Percentiles rank a stretch among this genome's conserved stretches.
phyloP scores from a whole-genome alignment of 2,329 filamentous ascomycete genomes.

The Cladosporium sp. region DNA sequence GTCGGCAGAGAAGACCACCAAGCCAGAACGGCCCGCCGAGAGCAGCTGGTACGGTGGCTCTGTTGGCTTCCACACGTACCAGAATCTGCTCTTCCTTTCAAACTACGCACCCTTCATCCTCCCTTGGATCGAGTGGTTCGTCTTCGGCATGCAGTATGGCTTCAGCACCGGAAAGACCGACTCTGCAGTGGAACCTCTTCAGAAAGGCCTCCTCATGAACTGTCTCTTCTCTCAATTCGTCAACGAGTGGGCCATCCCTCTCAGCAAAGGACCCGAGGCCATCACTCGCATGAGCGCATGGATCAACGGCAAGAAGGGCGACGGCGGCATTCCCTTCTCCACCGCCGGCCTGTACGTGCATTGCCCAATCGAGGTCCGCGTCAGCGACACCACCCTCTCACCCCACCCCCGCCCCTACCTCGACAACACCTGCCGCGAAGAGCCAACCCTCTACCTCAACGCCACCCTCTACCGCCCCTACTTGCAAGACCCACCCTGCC shows the following conservation, averaged over 20 bases:
- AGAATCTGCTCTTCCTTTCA: slow-evolving; percentile 78
- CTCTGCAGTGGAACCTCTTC: slow-evolving; percentile 74
- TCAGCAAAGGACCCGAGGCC: slow-evolving; percentile 81
- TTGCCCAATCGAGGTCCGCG: slow-evolving; percentile 87
- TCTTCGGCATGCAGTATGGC: slow-evolving; percentile 96
- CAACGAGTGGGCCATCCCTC: slow-evolving; percentile 94
- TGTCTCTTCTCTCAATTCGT: slow-evolving; percentile 98
- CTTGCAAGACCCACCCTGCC: slow-evolving; percentile 70
- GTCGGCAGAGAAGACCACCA: slow-evolving; percentile 74
- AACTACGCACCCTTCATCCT: slow-evolving; percentile 75
- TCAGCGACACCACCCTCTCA: slow-evolving; percentile 62
- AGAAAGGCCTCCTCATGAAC: slow-evolving; percentile 85
- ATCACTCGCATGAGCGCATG: slow-evolving; percentile 78
- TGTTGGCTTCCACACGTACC: slow-evolving; percentile 85
- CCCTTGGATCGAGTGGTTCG: slow-evolving; percentile 90
- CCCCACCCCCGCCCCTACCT: slow-evolving; percentile 58
- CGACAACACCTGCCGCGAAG: slow-evolving; percentile 65
- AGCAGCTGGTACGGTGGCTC: slow-evolving; percentile 75
- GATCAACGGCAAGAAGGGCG: slow-evolving; percentile 71
- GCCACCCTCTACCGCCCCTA: slow-evolving; percentile 87
- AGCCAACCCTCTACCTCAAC: slow-evolving; percentile 81
- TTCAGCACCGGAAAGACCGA: slow-evolving; percentile 68
- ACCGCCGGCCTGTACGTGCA: slow-evolving; percentile 77
- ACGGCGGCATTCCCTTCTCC: slow-evolving; percentile 72
- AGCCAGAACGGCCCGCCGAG: slow-evolving; percentile 55